These are phyloP conservation scores for Cordia subcordata DNA, from an alignment of 257 asterid species.

Conservation along the genomic window DNA sequence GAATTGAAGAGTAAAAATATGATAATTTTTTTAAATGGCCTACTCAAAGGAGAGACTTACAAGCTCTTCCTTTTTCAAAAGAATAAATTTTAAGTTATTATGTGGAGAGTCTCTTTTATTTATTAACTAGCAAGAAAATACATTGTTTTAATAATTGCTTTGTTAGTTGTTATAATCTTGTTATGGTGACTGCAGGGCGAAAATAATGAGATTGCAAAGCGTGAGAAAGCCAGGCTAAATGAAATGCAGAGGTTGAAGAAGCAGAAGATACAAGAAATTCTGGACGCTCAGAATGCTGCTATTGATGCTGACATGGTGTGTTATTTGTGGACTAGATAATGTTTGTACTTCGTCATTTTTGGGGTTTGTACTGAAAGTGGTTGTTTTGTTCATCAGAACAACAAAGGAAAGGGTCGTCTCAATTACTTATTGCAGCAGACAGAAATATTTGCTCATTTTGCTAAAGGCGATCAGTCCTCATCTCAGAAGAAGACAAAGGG, in stretches of 20 bases:
- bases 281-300: constrained; percentile 88
- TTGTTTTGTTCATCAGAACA: constrained; percentile 48
- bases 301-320: constrained; percentile 93
- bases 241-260: constrained; percentile 84
- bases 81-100: no score
- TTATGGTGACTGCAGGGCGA: constrained; percentile 36
- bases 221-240: constrained; percentile 65
- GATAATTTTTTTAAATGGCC: background rate
- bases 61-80: no score
- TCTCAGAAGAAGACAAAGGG: constrained; percentile 77
- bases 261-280: constrained; percentile 83
- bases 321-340: background rate
- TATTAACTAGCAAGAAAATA: background rate
- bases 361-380: background rate
- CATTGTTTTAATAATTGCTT: no score
- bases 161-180: background rate
- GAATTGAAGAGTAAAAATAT: background rate
- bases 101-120: background rate
- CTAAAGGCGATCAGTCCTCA: constrained; percentile 71
- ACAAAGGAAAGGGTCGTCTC: constrained; percentile 88
- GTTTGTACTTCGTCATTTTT: no score
- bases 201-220: constrained; percentile 58
- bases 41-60: background rate
- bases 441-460: constrained; percentile 97
- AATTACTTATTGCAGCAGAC: constrained; percentile 96